These are phyloP conservation scores for Leonotis leonurus DNA, from an alignment of 257 asterid species.

Conservation along the genomic window DNA sequence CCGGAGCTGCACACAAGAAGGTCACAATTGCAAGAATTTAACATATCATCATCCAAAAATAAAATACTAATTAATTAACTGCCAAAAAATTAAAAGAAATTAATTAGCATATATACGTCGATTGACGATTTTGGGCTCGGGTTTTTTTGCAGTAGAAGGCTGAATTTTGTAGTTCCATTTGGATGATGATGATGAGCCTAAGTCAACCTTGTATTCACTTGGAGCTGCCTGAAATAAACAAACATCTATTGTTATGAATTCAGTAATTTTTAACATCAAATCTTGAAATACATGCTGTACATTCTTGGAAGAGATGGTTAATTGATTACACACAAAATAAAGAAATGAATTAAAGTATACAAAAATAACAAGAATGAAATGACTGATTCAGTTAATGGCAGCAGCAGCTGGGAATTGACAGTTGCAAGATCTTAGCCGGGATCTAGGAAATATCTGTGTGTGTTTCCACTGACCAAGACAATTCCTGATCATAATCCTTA, in stretches of 20 bases:
- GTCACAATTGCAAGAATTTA: no score
- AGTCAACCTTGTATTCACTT: conserved; percentile 45
- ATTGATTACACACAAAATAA: neutral
- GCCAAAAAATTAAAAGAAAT: neutral
- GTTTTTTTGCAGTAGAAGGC: conserved; percentile 33
- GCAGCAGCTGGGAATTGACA: conserved; percentile 30
- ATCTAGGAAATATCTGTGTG: conserved; percentile 9
- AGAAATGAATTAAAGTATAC: conserved; percentile 8
- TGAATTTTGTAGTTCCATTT: conserved; percentile 45
- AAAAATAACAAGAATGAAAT: no score
- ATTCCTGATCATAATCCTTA: conserved; percentile 17
- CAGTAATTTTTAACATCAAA: no score
- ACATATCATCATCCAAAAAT: neutral
- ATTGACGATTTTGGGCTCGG: conserved; percentile 48
- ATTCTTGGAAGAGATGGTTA: conserved; percentile 32
- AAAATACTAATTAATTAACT: neutral
- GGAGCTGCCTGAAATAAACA: conserved; percentile 40
- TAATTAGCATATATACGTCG: conserved; percentile 33
- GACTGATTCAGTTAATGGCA: conserved; percentile 59
- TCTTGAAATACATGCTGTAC: no score
- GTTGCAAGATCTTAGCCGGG: conserved; percentile 23
- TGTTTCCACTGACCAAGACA: conserved; percentile 60
- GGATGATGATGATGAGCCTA: conserved; percentile 51
- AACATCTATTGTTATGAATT: no score
- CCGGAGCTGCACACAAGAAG: conserved; percentile 93